Evolutionary conservation across 495 filamentous ascomycete genomes (phyloP), one percentile per base, ranked within the genome.

Genomic region (Hypoxylon cercidicola): DNA sequence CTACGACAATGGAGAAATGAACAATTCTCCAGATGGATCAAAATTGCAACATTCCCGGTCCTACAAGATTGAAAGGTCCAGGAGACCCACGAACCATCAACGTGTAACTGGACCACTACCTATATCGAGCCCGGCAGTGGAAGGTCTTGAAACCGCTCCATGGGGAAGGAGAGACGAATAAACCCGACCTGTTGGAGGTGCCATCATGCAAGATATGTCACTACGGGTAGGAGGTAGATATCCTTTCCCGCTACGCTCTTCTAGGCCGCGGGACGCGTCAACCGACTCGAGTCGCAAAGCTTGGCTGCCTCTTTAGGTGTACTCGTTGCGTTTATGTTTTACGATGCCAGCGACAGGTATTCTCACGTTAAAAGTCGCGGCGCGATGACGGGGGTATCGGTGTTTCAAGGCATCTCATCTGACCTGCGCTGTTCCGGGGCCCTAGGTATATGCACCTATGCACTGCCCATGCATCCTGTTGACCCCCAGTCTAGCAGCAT

Each of bases 121-220:
- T 68, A 57, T 63, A 60, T 63, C 59, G 46, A 55, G 64, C 48
- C 48, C 64, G 64, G 64, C 59, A 68, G 58, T 68, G 64, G 16
- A 47, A 59, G 44, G n/a, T 50, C 43, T 59, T 62, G 64, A 68
- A 68, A 68, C 64, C 49, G 60, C 64, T 68, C 64, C 59, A 68
- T 62, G 59, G 64, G 59, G 64, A 62, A 68, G 59, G 64, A 62
- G 48, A 49, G 54, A 40, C 54, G 64, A 49, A 64, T 43, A 59
- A 53, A 30, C 44, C 39, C 44, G 49, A 25, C 23, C 23, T 25
- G 45, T 47, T 21, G 58, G 58, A 55, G 64, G 64, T 59, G 48
- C 34, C 45, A 16, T 66, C 63, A 66, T 66, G 63, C 56, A 61
- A 40, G 37, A 40, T 40, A 40, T n/a, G 37, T 40, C 44, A 47